Conservation (phyloP, 768 basidiomycete genomes). For the Lentinula lateritia region DNA sequence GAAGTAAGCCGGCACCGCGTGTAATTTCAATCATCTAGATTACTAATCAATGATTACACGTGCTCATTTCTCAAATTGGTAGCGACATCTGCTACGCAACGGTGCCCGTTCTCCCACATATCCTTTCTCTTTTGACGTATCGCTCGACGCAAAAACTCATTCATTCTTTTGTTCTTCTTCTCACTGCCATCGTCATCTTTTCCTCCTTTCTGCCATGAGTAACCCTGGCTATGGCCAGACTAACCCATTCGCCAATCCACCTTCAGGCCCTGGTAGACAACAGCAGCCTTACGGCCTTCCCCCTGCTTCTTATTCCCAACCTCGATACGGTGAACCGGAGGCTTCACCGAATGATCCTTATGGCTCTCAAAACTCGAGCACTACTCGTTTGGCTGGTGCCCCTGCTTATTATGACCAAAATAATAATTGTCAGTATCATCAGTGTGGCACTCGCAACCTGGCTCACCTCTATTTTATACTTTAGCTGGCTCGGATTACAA, state of each 20-base stretch:
- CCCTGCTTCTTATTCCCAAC: constrained; percentile 23
- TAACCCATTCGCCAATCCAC: constrained; percentile 21
- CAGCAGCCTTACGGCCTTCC: constrained; percentile 12
- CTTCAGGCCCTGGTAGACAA: constrained; percentile 8
- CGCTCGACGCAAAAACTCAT: constrained; percentile 8
- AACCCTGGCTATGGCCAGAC: constrained; percentile 35
- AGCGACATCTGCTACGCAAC: neutral
- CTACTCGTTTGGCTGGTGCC: constrained; percentile 47
- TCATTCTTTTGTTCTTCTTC: constrained; percentile 24
- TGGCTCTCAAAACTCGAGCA: constrained; percentile 43
- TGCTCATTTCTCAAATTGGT: neutral
- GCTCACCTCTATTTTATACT: constrained; percentile 12
- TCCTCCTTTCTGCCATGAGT: constrained; percentile 19
- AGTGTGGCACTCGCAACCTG: constrained; percentile 11
- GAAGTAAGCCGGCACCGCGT: neutral
- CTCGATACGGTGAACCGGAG: constrained; percentile 37
- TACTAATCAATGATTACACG: neutral
- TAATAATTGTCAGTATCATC: neutral
- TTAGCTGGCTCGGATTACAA: constrained; percentile 25
- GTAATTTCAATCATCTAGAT: neutral
- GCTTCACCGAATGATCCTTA: constrained; percentile 51
- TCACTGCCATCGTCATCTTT: constrained; percentile 6
- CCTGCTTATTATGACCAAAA: constrained; percentile 17
- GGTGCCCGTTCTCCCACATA: neutral
- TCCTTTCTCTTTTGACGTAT: neutral